A percentile compares a stretch with the other conserved stretches of the same genome.
phyloP scores from a whole-genome alignment of 257 asterid genomes.

The Penstemon newberryi region DNA sequence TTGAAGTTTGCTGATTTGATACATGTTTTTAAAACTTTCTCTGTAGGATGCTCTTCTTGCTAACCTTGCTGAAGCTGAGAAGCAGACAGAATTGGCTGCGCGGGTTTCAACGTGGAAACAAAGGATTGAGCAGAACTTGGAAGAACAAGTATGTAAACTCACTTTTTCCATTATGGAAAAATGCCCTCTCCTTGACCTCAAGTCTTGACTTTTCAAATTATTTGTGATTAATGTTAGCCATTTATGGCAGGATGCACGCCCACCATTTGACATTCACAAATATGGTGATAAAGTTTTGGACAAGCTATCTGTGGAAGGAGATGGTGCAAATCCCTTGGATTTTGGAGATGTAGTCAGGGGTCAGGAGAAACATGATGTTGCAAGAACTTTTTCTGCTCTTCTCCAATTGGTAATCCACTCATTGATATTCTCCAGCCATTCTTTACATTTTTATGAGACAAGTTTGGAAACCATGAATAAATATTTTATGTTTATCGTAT shows the following conservation, averaged over 20 bases:
- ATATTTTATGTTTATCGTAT: neutral
- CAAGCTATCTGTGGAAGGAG: constrained; percentile 51
- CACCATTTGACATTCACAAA: constrained; percentile 88
- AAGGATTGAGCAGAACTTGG: constrained; percentile 79
- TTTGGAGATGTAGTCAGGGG: constrained; percentile 77
- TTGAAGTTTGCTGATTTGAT: constrained; percentile 18
- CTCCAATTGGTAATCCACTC: constrained; percentile 72
- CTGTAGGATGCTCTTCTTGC: constrained; percentile 85
- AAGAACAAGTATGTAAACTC: constrained; percentile 65
- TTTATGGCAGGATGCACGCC: constrained; percentile 67
- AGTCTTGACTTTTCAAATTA: constrained; percentile 4
- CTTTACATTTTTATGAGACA: constrained; percentile 9
- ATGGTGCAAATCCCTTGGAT: constrained; percentile 41
- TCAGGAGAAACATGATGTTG: constrained; percentile 84
- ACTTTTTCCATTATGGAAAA: constrained; percentile 4
- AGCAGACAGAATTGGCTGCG: constrained; percentile 79
- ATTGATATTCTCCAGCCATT: neutral
- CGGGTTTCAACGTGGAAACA: constrained; percentile 94
- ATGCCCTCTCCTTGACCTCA: constrained; percentile 2
- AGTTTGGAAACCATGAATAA: neutral
- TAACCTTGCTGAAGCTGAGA: constrained; percentile 75
- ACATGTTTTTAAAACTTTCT: constrained; percentile 22
- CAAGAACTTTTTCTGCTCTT: constrained; percentile 94
- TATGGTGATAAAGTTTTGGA: constrained; percentile 74
- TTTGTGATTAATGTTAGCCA: constrained; percentile 26